Percentiles rank a stretch among this genome's conserved stretches.
Evolutionary conservation across 169 alveolate species (phyloP).

Genomic region (Cryptosporidium parvum): DNA sequence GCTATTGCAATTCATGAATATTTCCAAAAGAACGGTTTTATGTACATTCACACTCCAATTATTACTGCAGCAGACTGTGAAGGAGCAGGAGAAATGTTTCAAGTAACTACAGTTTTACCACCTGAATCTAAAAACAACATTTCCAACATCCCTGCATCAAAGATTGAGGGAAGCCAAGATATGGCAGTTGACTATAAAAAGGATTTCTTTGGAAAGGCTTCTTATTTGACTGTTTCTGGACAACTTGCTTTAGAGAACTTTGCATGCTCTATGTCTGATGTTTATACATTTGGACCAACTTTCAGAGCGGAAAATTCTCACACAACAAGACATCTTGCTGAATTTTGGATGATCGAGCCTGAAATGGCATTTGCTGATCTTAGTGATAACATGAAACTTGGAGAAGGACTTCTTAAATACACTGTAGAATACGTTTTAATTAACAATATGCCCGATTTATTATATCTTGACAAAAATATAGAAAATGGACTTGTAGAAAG

Average conservation of each 20-base stretch:
- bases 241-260: conserved; percentile 95
- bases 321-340: conserved; percentile 97
- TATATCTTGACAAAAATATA: conserved; percentile 87
- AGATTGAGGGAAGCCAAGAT: conserved; percentile 72
- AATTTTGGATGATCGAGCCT: conserved; percentile 99
- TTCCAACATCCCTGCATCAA: conserved; percentile 9
- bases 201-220: conserved; percentile 96
- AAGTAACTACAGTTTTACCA: conserved; percentile 93
- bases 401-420: conserved; percentile 96
- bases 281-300: conserved; percentile 99
- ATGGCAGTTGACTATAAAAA: conserved; percentile 87
- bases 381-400: conserved; percentile 94
- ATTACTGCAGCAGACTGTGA: conserved; percentile 99
- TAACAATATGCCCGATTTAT: conserved; percentile 93
- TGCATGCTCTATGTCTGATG: conserved; percentile 95
- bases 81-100: conserved; percentile 99
- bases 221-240: conserved; percentile 98
- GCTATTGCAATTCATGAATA: conserved; percentile 96
- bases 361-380: conserved; percentile 96
- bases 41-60: conserved; percentile 97
- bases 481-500: conserved; percentile 92
- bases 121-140: background rate
- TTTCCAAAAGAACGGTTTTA: conserved; percentile 94
- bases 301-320: conserved; percentile 99
- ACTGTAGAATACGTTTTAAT: conserved; percentile 91